These are phyloP conservation scores for Pseudogymnoascus sp. DNA, from an alignment of 2,329 filamentous ascomycete genomes.

Conservation along the genomic window DNA sequence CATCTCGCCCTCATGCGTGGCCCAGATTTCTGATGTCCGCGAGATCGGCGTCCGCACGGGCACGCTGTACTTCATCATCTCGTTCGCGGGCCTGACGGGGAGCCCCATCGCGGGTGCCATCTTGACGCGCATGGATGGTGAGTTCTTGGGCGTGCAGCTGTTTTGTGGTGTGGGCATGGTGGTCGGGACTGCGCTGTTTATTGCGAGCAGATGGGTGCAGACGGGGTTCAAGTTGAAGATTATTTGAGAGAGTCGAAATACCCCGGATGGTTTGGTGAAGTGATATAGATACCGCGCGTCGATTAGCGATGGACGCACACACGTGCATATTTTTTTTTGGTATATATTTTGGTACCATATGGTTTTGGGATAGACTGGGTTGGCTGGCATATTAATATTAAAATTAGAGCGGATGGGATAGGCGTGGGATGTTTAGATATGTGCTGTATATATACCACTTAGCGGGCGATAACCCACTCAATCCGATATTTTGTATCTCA, in stretches of 20 bases:
- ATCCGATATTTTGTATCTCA: not conserved
- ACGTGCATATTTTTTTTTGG: not conserved
- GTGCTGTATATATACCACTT: not conserved
- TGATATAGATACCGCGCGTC: not conserved
- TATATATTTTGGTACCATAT: not conserved
- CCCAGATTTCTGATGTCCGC: constrained; percentile 61
- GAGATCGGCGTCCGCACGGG: constrained; percentile 64
- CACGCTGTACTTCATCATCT: constrained; percentile 51
- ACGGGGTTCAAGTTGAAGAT: constrained; percentile 19
- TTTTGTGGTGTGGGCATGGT: constrained; percentile 52
- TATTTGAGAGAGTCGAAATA: constrained; percentile 16
- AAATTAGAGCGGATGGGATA: not conserved
- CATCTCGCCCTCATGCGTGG: constrained; percentile 54
- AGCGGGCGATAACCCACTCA: not conserved
- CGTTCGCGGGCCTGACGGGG: constrained; percentile 57
- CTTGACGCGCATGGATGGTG: constrained; percentile 42
- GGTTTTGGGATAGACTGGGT: not conserved
- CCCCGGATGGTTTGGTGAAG: not conserved
- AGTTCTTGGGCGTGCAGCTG: constrained; percentile 44
- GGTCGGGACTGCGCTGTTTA: constrained; percentile 33
- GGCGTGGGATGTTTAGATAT: not conserved
- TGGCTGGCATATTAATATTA: not conserved
- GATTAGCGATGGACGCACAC: not conserved
- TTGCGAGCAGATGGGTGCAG: constrained; percentile 30
- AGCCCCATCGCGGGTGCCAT: constrained; percentile 61